Evolutionary conservation across 176 grass and related monocot species (phyloP), one percentile per base, ranked within the genome.

Genomic region (Oryza rufipogon): DNA sequence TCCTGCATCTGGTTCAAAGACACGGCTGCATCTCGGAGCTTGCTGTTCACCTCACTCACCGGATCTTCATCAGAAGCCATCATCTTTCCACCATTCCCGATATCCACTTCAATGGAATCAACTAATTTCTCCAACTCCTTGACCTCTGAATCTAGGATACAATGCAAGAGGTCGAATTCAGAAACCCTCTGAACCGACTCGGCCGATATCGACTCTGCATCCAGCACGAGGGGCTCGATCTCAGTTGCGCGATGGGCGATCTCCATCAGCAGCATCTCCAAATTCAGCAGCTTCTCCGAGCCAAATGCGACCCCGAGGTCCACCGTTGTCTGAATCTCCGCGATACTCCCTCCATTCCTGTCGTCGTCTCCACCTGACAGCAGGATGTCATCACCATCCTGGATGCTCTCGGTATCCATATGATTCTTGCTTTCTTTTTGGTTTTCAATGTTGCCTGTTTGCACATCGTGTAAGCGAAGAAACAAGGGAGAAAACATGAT

Each of bases 241-340:
- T 87, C 88, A 17, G 33, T 71, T 2, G 83, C 70, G 9, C 77
- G 86, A 9, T 72, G 33, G 4, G 90, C 76, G 23, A 97, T 36
- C 78, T 94, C 80, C 94, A 97, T 89, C 80, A 83, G 22, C 45
- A 97, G 85, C 56, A 92, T 94, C 66, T 97, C 75, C 41, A 97
- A 60, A 71, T 97, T 97, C 14, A 94, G 36, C 9, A 94, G 51
- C 82, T 93, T 97, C 66, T 93, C 92, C 0, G 76, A 82, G 64
- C 75, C 76, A 58, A 89, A 95, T 0, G 68, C 39, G 13, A 86
- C 19, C 54, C 88, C 68, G 38, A 91, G 80, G n/a, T 88, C 70
- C 14, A 89, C 64, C 42, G 80, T 88, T 2, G 84, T 91, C 63
- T 92, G 4, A 39, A 68, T 71, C 38, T 92, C 81, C 22, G 64